Evolutionary conservation across 2,329 filamentous ascomycete species (phyloP), one percentile per base, ranked within the genome.

Genomic region (Xylariaceae sp.): DNA sequence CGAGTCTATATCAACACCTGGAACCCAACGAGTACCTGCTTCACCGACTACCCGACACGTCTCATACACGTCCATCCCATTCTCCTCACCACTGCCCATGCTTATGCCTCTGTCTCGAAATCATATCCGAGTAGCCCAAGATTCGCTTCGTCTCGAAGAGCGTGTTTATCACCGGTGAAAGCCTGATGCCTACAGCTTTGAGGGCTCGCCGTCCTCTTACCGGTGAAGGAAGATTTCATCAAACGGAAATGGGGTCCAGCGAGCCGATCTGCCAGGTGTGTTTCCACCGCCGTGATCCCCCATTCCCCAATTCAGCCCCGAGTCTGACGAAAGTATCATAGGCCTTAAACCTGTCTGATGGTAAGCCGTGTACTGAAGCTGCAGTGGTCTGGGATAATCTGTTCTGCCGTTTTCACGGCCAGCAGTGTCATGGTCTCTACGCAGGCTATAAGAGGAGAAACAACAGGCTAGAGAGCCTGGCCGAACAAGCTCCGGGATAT

Each of bases 401-500:
- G 9, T 54, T 56, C 50, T 58, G 56, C 37, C 45, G 43, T 19
- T 58, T 58, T 32, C 53, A 56, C 29, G 71, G 72, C 1, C 70
- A 66, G 52, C 72, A 75, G 60, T 73, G 70, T 54, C 68, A 73
- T 60, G 73, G 72, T 59, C 67, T 79, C 3, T 79, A 79, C 62
- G 69, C 70, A 49, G 76, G 76, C 6, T 79, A 79, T 64, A 78
- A 78, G 59, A 70, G 65, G 41, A 73, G 75, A 42, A 78, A 77
- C 62, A 67, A 69, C 6, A 67, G 70, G 46, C 70, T 79, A 3
- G 75, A 79, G 51, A 54, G 56, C 3, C 60, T 75, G 12, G 57
- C 67, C 2, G 62, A 62, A 8, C 57, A 66, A 34, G 67, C 64
- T 2, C 74, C 74, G n/a, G 29, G 60, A 19, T 76, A 72, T 55